phyloP scores from a whole-genome alignment of 2,329 filamentous ascomycete species.

The Orbilia javanica region DNA sequence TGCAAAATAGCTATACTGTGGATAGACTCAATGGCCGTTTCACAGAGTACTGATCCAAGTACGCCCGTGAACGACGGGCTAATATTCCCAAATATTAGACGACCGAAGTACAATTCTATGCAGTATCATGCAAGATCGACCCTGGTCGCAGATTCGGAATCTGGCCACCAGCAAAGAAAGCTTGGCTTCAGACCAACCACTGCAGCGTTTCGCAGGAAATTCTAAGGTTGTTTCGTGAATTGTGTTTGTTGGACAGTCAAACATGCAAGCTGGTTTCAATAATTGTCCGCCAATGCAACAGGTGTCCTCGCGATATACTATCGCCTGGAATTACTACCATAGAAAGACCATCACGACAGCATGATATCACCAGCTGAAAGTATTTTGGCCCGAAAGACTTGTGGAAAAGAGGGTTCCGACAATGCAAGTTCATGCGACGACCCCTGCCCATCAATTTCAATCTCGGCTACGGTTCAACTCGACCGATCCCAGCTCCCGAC shows the following conservation, averaged over 20 bases:
- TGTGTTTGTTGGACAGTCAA: not conserved
- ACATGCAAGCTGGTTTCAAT: not conserved
- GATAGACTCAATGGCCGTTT: no score
- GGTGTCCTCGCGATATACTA: no score
- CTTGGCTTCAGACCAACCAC: not conserved
- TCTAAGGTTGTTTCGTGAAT: no score
- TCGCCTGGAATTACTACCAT: not conserved
- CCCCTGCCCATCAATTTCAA: slow-evolving; percentile 7
- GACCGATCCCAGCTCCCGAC: not conserved
- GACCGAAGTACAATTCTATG: not conserved
- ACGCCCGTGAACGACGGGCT: no score
- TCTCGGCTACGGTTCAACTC: slow-evolving; percentile 3
- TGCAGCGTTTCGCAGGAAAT: not conserved
- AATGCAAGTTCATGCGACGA: slow-evolving; percentile 19
- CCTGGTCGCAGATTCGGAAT: slow-evolving; percentile 14
- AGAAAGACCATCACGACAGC: not conserved
- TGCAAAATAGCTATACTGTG: no score
- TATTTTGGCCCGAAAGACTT: not conserved
- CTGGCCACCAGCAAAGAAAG: not conserved
- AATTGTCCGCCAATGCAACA: not conserved
- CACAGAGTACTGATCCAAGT: no score
- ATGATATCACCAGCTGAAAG: not conserved
- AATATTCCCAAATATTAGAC: not conserved
- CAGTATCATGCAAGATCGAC: slow-evolving; percentile 9
- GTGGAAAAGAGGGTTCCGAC: not conserved